These are phyloP conservation scores for Triangularia setosa DNA, from an alignment of 2,329 filamentous ascomycete genomes.

Conservation along the genomic window DNA sequence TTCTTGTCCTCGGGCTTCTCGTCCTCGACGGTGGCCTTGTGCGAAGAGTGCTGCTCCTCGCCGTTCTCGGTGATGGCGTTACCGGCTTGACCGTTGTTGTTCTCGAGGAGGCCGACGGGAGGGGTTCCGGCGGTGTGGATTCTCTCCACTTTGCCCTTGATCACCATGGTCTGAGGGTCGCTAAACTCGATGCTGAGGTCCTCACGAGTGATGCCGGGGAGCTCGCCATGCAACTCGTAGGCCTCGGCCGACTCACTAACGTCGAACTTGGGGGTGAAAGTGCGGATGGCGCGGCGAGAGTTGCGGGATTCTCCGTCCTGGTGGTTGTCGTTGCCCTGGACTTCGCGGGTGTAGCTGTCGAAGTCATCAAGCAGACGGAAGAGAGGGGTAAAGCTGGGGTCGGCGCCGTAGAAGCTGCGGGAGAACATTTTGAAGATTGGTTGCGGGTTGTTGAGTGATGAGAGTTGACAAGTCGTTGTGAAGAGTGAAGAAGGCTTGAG, in stretches of 20 bases:
- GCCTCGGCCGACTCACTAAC: slow-evolving; percentile 63
- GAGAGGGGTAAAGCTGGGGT: slow-evolving; percentile 54
- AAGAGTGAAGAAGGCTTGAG: not conserved
- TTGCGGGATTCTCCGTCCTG: slow-evolving; percentile 21
- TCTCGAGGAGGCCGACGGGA: slow-evolving; percentile 33
- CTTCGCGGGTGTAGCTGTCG: slow-evolving; percentile 50
- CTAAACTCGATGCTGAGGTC: slow-evolving; percentile 75
- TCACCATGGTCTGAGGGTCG: slow-evolving; percentile 67
- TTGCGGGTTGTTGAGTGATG: not conserved
- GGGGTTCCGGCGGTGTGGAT: slow-evolving; percentile 53
- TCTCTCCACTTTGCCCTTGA: slow-evolving; percentile 67
- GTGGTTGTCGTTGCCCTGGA: slow-evolving; percentile 16
- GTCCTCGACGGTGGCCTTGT: slow-evolving; percentile 64
- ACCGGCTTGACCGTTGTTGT: slow-evolving; percentile 24
- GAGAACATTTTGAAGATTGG: slow-evolving; percentile 50
- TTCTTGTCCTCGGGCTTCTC: slow-evolving; percentile 35
- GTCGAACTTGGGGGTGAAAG: slow-evolving; percentile 76
- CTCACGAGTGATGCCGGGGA: slow-evolving; percentile 71
- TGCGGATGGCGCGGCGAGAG: slow-evolving; percentile 35
- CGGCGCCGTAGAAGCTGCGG: slow-evolving; percentile 44
- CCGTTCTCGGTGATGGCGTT: slow-evolving; percentile 41
- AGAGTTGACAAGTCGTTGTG: not conserved
- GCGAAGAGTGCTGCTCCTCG: slow-evolving; percentile 35
- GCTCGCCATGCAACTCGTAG: slow-evolving; percentile 77
- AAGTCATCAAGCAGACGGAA: slow-evolving; percentile 63